phyloP scores from a whole-genome alignment of 2,329 filamentous ascomycete genomes.

The Dactylonectria macrodidyma region DNA sequence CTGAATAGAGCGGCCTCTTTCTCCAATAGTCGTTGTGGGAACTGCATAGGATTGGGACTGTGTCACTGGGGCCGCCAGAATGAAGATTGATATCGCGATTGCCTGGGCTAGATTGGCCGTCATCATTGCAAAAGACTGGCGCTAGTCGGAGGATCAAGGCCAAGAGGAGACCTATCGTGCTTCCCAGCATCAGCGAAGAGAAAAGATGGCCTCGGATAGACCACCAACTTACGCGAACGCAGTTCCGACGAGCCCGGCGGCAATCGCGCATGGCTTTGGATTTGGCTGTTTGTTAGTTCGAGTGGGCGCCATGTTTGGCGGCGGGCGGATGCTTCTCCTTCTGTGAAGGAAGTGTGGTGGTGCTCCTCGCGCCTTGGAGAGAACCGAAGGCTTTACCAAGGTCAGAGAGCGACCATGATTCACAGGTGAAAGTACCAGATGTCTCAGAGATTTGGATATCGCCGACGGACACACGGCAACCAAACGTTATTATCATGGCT shows the following conservation, averaged over 20 bases:
- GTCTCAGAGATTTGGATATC: background rate
- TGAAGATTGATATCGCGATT: background rate
- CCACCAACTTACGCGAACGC: constrained; percentile 10
- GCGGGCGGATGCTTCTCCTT: background rate
- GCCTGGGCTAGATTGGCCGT: background rate
- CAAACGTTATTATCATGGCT: constrained; percentile 18
- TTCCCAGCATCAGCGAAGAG: constrained; percentile 3
- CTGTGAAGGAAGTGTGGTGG: background rate
- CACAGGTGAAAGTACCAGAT: background rate
- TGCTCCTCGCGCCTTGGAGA: background rate
- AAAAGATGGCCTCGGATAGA: too few species aligned
- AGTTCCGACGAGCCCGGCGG: constrained; percentile 12
- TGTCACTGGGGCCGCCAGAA: background rate
- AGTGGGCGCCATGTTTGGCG: background rate
- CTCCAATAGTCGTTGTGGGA: constrained; percentile 83
- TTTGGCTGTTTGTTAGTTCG: background rate
- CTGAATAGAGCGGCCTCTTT: constrained; percentile 73
- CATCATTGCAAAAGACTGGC: constrained; percentile 20
- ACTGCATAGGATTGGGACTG: constrained; percentile 70
- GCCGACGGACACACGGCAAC: background rate
- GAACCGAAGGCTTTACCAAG: background rate
- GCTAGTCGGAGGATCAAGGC: constrained; percentile 29
- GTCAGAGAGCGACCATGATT: background rate
- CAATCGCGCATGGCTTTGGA: background rate
- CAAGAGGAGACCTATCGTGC: constrained; percentile 23